These are phyloP conservation scores for Suillus subalutaceus DNA, from an alignment of 768 basidiomycete species.

Conservation along the genomic window DNA sequence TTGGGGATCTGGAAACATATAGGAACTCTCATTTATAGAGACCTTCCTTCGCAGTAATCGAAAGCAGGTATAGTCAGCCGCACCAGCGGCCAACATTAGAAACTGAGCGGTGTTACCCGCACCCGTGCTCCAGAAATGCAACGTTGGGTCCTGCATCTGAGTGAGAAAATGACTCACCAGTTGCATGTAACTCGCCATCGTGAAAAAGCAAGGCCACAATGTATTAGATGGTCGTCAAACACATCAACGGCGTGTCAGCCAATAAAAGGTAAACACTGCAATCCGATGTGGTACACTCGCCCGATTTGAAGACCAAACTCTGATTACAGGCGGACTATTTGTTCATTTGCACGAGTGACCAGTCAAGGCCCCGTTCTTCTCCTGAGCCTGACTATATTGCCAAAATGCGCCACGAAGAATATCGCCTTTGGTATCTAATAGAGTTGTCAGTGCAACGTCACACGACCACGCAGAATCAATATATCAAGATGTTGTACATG, in stretches of 20 bases:
- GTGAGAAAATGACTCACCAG: constrained; percentile 48
- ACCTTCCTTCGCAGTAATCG: not conserved
- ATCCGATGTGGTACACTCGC: not conserved
- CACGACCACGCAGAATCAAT: not conserved
- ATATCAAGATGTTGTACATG: not conserved
- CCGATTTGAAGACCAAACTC: not conserved
- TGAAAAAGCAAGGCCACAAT: not conserved
- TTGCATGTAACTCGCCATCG: constrained; percentile 33
- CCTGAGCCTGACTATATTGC: not conserved
- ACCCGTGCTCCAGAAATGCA: not conserved
- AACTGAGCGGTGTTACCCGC: not conserved
- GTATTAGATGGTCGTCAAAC: not conserved
- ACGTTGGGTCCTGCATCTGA: constrained; percentile 65
- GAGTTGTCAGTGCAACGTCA: not conserved
- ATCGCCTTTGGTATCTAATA: not conserved
- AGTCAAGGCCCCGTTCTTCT: not conserved
- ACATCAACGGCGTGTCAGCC: too few relatives aligned
- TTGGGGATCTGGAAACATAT: not conserved
- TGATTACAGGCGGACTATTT: not conserved
- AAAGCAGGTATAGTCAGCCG: not conserved
- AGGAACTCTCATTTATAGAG: not conserved
- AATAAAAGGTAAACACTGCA: not conserved
- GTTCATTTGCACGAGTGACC: not conserved
- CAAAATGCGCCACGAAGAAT: not conserved
- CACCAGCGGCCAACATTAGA: not conserved